Percentiles rank a stretch among this genome's conserved stretches.
Evolutionary conservation across 164 flowering plant genomes (phyloP).

Genomic region (Liquidambar formosana): DNA sequence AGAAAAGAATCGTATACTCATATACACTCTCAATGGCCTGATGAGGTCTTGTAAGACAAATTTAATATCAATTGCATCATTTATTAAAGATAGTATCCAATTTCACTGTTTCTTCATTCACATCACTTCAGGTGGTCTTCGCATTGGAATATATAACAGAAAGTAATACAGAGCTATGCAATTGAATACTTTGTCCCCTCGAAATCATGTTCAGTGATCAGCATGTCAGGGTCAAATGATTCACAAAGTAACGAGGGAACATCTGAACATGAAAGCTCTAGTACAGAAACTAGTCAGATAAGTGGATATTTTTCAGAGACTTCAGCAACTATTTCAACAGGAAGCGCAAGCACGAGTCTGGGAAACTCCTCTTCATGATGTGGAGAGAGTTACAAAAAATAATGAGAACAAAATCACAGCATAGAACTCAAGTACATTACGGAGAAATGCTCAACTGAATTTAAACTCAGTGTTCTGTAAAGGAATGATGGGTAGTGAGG

Average conservation of each 20-base stretch:
- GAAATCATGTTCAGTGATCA: background rate
- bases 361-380: background rate
- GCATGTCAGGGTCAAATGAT: background rate
- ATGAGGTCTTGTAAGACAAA: background rate
- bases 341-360: constrained; percentile 2
- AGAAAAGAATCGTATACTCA: background rate
- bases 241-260: background rate
- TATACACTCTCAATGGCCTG: background rate
- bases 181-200: background rate
- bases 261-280: background rate
- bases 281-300: background rate
- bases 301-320: background rate
- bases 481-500: no score
- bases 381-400: background rate
- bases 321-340: background rate
- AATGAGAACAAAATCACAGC: background rate
- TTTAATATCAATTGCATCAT: background rate
- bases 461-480: no score
- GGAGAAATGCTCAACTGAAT: constrained; percentile 8
- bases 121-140: constrained; percentile 6
- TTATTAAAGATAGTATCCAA: background rate
- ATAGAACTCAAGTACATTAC: background rate
- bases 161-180: background rate
- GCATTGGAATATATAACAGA: constrained; percentile 7
- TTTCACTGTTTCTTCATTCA: background rate